These are phyloP conservation scores for Populus trichocarpa DNA, from an alignment of 441 rosid genomes.

Conservation along the genomic window DNA sequence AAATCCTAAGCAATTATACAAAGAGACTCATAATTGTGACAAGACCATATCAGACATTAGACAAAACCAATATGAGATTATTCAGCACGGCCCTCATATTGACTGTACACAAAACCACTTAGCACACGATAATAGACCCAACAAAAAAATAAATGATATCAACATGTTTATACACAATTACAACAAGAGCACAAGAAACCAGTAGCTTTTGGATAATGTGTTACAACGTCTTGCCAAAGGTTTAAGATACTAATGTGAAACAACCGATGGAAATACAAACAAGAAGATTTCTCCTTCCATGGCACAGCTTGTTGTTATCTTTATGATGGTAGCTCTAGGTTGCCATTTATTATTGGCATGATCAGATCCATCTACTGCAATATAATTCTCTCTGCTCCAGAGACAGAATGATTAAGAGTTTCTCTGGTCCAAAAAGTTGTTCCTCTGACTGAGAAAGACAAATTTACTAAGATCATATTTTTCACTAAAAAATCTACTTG, in stretches of 20 bases:
- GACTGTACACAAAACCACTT: background rate
- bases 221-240: background rate
- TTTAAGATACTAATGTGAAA: background rate
- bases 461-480: too few relatives aligned
- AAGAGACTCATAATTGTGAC: background rate
- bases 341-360: background rate
- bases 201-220: background rate
- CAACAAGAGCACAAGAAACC: background rate
- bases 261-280: background rate
- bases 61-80: too few relatives aligned
- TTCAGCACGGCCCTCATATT: background rate
- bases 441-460: background rate
- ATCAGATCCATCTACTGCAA: background rate
- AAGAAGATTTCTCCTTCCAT: background rate
- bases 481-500: background rate
- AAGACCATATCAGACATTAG: background rate
- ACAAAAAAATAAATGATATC: background rate
- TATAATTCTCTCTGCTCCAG: background rate
- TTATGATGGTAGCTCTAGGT: background rate
- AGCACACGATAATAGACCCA: background rate
- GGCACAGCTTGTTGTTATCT: background rate
- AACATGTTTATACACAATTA: background rate
- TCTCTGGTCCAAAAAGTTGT: background rate
- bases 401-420: background rate
- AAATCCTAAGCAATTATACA: background rate